phyloP scores from a whole-genome alignment of 2,329 filamentous ascomycete species.

The Neobulgaria alba region DNA sequence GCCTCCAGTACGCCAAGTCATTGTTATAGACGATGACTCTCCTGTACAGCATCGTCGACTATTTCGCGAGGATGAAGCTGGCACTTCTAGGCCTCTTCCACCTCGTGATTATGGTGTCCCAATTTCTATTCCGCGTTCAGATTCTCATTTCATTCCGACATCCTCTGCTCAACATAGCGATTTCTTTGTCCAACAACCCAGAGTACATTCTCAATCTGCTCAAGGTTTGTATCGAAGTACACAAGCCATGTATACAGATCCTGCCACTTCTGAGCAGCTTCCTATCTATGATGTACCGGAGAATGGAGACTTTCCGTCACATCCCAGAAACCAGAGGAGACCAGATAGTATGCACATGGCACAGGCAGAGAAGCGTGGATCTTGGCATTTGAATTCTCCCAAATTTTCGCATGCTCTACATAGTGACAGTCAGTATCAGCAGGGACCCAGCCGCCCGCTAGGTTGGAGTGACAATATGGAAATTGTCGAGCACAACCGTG shows the following conservation, averaged over 20 bases:
- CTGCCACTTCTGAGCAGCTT: slow-evolving; percentile 14
- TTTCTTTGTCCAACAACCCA: slow-evolving; percentile 11
- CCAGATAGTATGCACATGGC: slow-evolving; percentile 7
- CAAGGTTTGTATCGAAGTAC: slow-evolving; percentile 23
- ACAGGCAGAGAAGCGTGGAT: no score
- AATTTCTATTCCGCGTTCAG: slow-evolving; percentile 14
- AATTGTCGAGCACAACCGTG: background rate
- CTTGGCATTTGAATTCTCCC: no score
- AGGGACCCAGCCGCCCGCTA: background rate
- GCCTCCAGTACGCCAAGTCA: slow-evolving; percentile 21
- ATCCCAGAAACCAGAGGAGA: slow-evolving; percentile 13
- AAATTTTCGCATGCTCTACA: background rate
- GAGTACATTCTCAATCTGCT: slow-evolving; percentile 12
- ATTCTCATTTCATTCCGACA: slow-evolving; percentile 20
- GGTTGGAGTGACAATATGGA: background rate
- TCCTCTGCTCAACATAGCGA: slow-evolving; percentile 18
- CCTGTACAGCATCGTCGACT: slow-evolving; percentile 25
- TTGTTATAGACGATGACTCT: slow-evolving; percentile 26
- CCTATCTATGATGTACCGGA: slow-evolving; percentile 22
- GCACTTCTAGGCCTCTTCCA: slow-evolving; percentile 21
- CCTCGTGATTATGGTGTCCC: slow-evolving; percentile 16
- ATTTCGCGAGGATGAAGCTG: slow-evolving; percentile 21
- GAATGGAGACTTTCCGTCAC: slow-evolving; percentile 11
- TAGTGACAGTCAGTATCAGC: background rate
- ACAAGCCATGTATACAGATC: slow-evolving; percentile 13